Base-by-base conservation (phyloP, 305 asterid species). In the Salvia sclarea region DNA sequence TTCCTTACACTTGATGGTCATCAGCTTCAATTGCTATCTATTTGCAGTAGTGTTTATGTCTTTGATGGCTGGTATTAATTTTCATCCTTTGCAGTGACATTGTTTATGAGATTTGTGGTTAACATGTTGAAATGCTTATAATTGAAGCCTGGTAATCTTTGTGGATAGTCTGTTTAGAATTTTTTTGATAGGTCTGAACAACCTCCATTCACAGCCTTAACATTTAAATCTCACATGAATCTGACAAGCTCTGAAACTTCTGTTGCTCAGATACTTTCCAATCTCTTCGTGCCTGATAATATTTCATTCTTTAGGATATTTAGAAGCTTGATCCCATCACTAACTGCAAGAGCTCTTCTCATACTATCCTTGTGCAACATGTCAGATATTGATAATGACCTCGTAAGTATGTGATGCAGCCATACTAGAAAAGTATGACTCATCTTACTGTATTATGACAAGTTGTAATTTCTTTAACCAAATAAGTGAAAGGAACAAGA, bases 11-110 rank as follows among this genome's bases (percentile, higher is more conserved):
- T 33, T 33, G 1, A 9, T 2, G 30, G 30, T 20, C 47, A 20
- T 49, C 43, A 40, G 70, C 64, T 60, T 66, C 68, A 65, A 25
- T 37, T 10, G 47, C 28, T 48, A 20, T 8, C 53, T 18, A 59
- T 12, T 41, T 43, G 56, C 31, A 17, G 7, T 18, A 11, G 21
- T 54, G 38, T 48, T 37, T 70, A 49, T 35, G 17, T 47, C 16
- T 22, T 22, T 31, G 35, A 24, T 45, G 18, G 61, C 14, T 58
- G 28, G 30, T 31, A 13, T 16, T 4, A 16, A 17, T 8, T 6
- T 47, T 47, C 53, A 47, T 17, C 24, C 53, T 43, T 43, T 13
- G 13, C n/a, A 31, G 6, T 31, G 37, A 8, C 40, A 14, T 45
- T 13, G 18, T 18, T 43, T n/a, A 43, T 16, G 6, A 0, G 18